Percentiles rank a stretch among this genome's conserved stretches.
Evolutionary conservation across 1,284 basidiomycete species (phyloP).

Genomic region (Fomitopsis pinicola): DNA sequence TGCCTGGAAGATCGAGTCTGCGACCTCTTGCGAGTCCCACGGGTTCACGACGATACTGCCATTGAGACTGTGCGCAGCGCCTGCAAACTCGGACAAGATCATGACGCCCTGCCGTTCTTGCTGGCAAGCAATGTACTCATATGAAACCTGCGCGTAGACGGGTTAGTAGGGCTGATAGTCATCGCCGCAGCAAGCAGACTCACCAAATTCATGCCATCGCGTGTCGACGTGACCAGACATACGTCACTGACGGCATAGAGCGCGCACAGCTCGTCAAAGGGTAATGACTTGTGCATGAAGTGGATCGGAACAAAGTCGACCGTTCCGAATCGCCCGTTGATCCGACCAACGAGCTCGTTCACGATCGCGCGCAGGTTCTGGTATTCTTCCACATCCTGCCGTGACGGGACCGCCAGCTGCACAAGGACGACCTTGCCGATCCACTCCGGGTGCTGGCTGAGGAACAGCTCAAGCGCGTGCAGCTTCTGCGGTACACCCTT

Average conservation of each 20-base stretch:
- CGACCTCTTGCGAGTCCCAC: constrained; percentile 94
- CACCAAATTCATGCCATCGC: constrained; percentile 99
- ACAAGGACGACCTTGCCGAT: constrained; percentile 97
- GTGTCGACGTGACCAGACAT: constrained; percentile 90
- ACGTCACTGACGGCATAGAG: constrained; percentile 96
- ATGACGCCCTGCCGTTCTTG: constrained; percentile 90
- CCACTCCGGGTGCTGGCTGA: constrained; percentile 98
- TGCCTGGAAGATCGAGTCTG: constrained; percentile 92
- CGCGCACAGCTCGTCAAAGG: constrained; percentile 94
- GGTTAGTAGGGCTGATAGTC: constrained; percentile 7
- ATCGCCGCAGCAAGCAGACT: constrained; percentile 26
- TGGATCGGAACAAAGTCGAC: constrained; percentile 99
- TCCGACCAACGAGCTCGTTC: constrained; percentile 96
- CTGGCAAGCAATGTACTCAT: constrained; percentile 98
- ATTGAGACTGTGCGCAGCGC: constrained; percentile 94
- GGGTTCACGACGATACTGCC: constrained; percentile 95
- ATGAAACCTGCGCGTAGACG: constrained; percentile 72
- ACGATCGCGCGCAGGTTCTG: constrained; percentile 95
- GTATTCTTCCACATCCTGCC: constrained; percentile 99
- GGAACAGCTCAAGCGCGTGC: constrained; percentile 94
- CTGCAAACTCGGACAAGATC: constrained; percentile 98
- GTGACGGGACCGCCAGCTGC: constrained; percentile 95
- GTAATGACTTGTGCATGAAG: constrained; percentile 94
- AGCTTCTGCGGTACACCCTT: constrained; percentile 99
- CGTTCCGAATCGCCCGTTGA: constrained; percentile 97